Evolutionary conservation across 768 basidiomycete genomes (phyloP).

Genomic region (Pleurotus tuoliensis): DNA sequence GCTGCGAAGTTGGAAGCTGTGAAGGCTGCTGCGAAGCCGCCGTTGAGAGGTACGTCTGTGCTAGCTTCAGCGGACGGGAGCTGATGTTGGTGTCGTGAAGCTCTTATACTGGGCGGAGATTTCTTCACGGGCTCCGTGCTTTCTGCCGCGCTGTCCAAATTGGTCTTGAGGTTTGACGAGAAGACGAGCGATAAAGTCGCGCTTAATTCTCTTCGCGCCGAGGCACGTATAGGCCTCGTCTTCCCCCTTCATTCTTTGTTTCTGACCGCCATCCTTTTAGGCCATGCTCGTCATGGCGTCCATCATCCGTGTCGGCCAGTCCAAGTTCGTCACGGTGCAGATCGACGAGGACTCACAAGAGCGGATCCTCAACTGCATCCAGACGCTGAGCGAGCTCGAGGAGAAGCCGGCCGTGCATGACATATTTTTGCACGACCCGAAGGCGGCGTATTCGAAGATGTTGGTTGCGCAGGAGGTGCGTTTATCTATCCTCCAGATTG

Average conservation of each 20-base stretch:
- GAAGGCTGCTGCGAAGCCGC: slow-evolving; percentile 86
- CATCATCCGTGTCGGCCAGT: slow-evolving; percentile 94
- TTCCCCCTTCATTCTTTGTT: background rate
- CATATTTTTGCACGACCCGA: slow-evolving; percentile 82
- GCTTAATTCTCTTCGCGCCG: slow-evolving; percentile 77
- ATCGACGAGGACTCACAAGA: slow-evolving; percentile 99
- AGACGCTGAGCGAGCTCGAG: slow-evolving; percentile 77
- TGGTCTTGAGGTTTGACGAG: slow-evolving; percentile 58
- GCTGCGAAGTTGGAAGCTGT: slow-evolving; percentile 72
- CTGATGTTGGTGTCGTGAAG: slow-evolving; percentile 28
- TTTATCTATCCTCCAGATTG: background rate
- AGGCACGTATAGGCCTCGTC: slow-evolving; percentile 42
- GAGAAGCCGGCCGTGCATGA: slow-evolving; percentile 54
- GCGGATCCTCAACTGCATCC: slow-evolving; percentile 50
- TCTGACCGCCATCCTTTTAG: background rate
- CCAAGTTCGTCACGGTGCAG: slow-evolving; percentile 88
- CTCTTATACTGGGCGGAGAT: slow-evolving; percentile 89
- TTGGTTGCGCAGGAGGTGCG: slow-evolving; percentile 87
- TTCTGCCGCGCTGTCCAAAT: slow-evolving; percentile 86
- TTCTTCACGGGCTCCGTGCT: slow-evolving; percentile 95
- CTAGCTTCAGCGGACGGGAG: background rate
- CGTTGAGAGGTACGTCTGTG: slow-evolving; percentile 62
- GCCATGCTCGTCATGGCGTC: slow-evolving; percentile 96
- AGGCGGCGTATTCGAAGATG: slow-evolving; percentile 92
- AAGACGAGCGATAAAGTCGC: slow-evolving; percentile 28